A percentile compares a stretch with the other conserved stretches of the same genome.
Evolutionary conservation across 371 early-diverging fungal genomes (phyloP).

Genomic region (Rhizopus delemar): DNA sequence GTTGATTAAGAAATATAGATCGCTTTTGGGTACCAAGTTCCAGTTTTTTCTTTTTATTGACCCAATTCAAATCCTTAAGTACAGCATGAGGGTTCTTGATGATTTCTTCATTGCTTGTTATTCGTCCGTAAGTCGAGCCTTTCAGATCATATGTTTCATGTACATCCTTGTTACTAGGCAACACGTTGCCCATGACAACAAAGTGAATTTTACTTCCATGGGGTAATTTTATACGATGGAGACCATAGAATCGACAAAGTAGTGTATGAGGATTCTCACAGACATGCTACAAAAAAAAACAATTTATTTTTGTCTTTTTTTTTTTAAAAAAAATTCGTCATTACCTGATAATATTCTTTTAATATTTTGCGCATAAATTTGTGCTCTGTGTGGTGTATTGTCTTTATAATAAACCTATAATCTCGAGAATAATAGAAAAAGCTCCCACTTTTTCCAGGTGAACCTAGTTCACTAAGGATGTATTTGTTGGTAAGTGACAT

Average conservation of each 20-base stretch:
- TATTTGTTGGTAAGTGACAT: constrained; percentile 93
- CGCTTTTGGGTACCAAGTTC: constrained; percentile 82
- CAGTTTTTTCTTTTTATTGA: constrained; percentile 64
- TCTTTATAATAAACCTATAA: constrained; percentile 98
- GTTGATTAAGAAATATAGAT: constrained; percentile 72
- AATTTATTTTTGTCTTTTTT: background rate
- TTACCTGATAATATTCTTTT: constrained; percentile 78
- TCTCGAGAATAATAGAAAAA: constrained; percentile 97
- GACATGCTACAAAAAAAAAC: constrained; percentile 65
- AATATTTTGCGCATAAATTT: constrained; percentile 85
- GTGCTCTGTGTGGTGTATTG: constrained; percentile 92
- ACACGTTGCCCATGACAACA: constrained; percentile 97
- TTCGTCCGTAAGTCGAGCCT: constrained; percentile 46
- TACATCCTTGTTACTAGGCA: constrained; percentile 92
- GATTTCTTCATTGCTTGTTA: constrained; percentile 67
- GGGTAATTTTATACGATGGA: constrained; percentile 94
- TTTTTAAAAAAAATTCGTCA: background rate
- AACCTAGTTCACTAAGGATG: constrained; percentile 89
- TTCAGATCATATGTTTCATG: constrained; percentile 94
- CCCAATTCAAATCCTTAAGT: constrained; percentile 95
- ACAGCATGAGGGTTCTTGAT: constrained; percentile 76
- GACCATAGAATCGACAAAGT: constrained; percentile 90
- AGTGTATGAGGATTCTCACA: constrained; percentile 88
- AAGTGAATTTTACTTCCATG: constrained; percentile 93
- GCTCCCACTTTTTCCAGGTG: constrained; percentile 92